Conservation (phyloP, 495 filamentous ascomycete species). For the Penicillium goetzii region DNA sequence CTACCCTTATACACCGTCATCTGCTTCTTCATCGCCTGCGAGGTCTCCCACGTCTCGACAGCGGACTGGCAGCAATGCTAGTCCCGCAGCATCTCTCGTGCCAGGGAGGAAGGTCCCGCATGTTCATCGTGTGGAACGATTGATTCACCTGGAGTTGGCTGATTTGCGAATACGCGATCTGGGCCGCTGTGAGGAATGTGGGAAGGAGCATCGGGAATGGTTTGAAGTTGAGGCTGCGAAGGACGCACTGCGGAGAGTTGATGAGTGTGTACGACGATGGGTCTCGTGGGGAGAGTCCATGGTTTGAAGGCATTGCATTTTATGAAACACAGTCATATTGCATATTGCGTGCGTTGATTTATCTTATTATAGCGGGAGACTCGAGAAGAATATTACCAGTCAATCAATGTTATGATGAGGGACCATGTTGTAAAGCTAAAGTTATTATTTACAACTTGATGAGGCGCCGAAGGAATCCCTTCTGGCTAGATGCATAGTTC, state of each 20-base stretch:
- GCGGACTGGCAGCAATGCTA: constrained; percentile 13
- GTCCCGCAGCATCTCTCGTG: constrained; percentile 14
- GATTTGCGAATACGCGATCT: constrained; percentile 69
- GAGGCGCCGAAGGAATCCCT: not conserved
- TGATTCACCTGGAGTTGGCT: constrained; percentile 88
- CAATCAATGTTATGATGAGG: not conserved
- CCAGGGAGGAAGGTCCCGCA: constrained; percentile 76
- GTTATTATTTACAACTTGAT: not conserved
- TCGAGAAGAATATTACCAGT: not conserved
- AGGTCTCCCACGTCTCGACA: constrained; percentile 11
- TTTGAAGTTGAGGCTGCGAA: constrained; percentile 84
- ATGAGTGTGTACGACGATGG: constrained; percentile 87
- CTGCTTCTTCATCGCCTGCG: constrained; percentile 34
- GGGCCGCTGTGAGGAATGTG: constrained; percentile 75
- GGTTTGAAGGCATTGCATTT: not conserved
- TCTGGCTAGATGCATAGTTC: not conserved
- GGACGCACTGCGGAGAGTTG: constrained; percentile 71
- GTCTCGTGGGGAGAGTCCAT: constrained; percentile 71
- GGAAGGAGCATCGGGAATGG: constrained; percentile 92
- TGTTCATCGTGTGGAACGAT: constrained; percentile 82
- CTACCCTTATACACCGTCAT: constrained; percentile 80
- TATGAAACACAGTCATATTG: not conserved
- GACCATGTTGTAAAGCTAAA: not conserved
- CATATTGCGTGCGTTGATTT: not conserved
- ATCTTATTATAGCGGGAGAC: not conserved